Evolutionary conservation across 495 filamentous ascomycete genomes (phyloP), one percentile per base, ranked within the genome.

Genomic region (Mycothermus thermophilus): DNA sequence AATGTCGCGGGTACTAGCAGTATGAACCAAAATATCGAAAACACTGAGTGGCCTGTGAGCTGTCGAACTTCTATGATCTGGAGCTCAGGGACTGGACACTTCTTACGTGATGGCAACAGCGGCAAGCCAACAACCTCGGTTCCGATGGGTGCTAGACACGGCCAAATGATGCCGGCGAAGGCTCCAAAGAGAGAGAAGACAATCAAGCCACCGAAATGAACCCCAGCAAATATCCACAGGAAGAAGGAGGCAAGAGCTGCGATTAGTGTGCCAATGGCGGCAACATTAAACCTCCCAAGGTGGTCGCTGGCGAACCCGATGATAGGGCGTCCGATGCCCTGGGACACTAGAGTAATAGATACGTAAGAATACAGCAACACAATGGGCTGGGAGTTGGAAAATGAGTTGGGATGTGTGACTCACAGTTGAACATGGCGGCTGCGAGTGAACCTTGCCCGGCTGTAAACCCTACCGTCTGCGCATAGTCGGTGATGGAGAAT

Each of bases 51-150:
- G 13, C 9, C 16, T 26, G 36, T 25, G 21, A 43, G 44, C 12
- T 29, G 32, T 28, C 21, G 23, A 23, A 26, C 8, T 8, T 28
- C 16, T 17, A n/a, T 34, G 9, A 34, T 16, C 4, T 20, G 7
- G 12, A 27, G 32, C 8, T 12, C 19, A 25, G 6, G 22, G 6
- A 25, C 11, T 24, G 17, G 15, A 29, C 10, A 12, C 13, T 17
- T 41, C 48, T 49, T 28, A 62, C 59, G 74, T 23, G 78, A 72
- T 17, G 83, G 83, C 2, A 88, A 60, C 29, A 83, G 60, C 44
- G 66, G 62, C 9, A 93, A 47, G 2, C 81, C 82, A 22, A 90
- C 74, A 14, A 90, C 75, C 49, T 93, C 84, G 0, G 79, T 77
- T 13, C 74, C 66, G 9, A 93, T 76, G 1, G 84, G 84, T 3